Conservation (phyloP, 129 eudicot genomes). For the Flaveria sonorensis region DNA sequence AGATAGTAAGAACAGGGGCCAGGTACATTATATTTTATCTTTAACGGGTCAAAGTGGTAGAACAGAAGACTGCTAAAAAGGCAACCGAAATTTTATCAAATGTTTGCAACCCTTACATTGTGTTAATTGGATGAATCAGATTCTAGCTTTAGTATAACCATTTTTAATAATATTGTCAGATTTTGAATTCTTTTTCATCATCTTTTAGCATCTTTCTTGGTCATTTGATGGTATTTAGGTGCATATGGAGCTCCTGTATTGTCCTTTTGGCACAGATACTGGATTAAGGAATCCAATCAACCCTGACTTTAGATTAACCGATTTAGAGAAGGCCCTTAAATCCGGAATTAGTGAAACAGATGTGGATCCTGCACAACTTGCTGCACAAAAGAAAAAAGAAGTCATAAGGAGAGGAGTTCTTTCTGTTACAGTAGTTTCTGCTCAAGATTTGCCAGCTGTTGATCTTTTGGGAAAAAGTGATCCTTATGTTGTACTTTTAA, state of each 20-base stretch:
- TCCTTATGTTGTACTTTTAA: conserved; percentile 75
- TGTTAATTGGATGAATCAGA: neutral
- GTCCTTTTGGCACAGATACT: conserved; percentile 65
- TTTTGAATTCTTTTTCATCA: neutral
- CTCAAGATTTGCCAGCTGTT: conserved; percentile 72
- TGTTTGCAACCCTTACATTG: neutral
- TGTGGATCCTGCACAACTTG: conserved; percentile 40
- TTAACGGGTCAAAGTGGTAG: neutral
- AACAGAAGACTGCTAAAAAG: no score
- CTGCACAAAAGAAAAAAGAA: conserved; percentile 59
- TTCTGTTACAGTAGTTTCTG: conserved; percentile 82
- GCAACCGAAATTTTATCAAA: neutral
- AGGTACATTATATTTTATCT: conserved; percentile 41
- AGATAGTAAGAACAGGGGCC: conserved; percentile 80
- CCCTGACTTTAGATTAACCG: conserved; percentile 65
- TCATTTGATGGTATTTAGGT: conserved; percentile 51
- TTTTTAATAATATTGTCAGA: no score
- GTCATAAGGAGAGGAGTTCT: conserved; percentile 92
- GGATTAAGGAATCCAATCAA: conserved; percentile 51
- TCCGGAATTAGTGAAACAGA: conserved; percentile 45
- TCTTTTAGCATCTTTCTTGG: neutral
- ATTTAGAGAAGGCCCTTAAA: conserved; percentile 76
- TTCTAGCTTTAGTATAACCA: no score
- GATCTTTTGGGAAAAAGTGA: conserved; percentile 92
- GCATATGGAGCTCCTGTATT: conserved; percentile 89